A percentile compares a stretch with the other conserved stretches of the same genome.
Conservation (phyloP, 768 basidiomycete species). For the Trametes cubensis region DNA sequence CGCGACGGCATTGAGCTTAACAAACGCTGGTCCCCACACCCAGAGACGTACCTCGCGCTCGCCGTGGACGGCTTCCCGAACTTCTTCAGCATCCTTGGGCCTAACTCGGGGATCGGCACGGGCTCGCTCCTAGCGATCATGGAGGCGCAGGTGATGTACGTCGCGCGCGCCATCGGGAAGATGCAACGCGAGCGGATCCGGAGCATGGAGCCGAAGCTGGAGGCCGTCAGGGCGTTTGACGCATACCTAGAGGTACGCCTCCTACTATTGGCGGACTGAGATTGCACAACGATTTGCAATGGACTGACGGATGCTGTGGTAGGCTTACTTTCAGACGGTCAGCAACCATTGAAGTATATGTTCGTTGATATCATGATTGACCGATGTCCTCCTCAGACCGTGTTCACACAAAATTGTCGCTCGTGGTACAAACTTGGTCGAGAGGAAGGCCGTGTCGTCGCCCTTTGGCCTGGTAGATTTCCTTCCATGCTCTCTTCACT, state of each 20-base stretch:
- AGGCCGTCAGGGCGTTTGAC: constrained; percentile 65
- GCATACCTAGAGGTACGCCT: constrained; percentile 54
- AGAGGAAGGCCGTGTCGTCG: constrained; percentile 57
- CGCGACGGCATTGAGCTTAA: constrained; percentile 54
- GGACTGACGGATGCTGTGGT: not conserved
- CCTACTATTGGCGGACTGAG: not conserved
- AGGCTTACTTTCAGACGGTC: constrained; percentile 53
- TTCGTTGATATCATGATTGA: not conserved
- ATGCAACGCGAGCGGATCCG: constrained; percentile 64
- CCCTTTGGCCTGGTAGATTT: constrained; percentile 56
- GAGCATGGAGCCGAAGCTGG: constrained; percentile 59
- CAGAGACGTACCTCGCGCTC: constrained; percentile 59
- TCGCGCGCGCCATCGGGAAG: constrained; percentile 56
- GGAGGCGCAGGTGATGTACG: constrained; percentile 61
- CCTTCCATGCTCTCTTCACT: not conserved
- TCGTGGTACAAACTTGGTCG: constrained; percentile 66
- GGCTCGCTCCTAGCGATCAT: constrained; percentile 58
- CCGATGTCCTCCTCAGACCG: constrained; percentile 43
- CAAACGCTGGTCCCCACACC: constrained; percentile 56
- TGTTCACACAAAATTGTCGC: constrained; percentile 57
- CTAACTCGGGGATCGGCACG: constrained; percentile 57
- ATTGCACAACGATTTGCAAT: not conserved
- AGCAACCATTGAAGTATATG: constrained; percentile 1
- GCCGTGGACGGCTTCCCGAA: constrained; percentile 73
- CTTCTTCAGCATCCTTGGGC: constrained; percentile 61